Base-by-base conservation (phyloP, 1,139 yeast species). In the Yamadazyma pseudoaaseri region DNA sequence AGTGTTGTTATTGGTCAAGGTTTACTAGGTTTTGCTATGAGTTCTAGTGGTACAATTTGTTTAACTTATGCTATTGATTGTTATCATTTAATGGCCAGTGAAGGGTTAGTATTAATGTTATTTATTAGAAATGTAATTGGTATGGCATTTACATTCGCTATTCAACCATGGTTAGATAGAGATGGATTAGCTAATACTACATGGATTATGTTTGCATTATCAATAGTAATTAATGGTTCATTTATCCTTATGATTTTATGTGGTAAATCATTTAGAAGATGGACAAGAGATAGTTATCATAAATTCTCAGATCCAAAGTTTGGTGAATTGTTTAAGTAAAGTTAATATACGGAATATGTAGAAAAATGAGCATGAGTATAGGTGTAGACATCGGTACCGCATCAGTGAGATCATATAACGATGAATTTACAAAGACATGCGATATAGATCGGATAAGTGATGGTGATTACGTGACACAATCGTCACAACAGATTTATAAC, bases 351-450 rank as follows among this genome's bases (percentile, higher is more conserved):
- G 10, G 21, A 18, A 10, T 18, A 7, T 18, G 21, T 18, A 18
- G 21, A 18, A 7, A 18, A 18, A n/a, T n/a, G 12, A 22, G n/a
- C 7, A 35, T 37, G 40, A 10, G 39, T 7, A 40, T 72, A 14
- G 83, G 83, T 0, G 61, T 76, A 4, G 83, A 78, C 49, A 56
- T 77, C 2, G 83, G 83, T 1, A 70, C 82, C 1, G 65, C 72
- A 2, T 65, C 77, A 0, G 72, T 75, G 2, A 51, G 82, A 20
- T 42, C 48, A 3, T 47, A 38, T 26, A 25, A 35, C 10, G 31
- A 33, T 2, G 32, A 30, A 1, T 29, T 35, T 17, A 39, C 32
- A 35, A 51, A 24, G 39, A 45, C 37, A 46, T 52, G 30, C 10
- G 36, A 33, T 10, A 42, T 46, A 6, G 27, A 33, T 5, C 42